Conservation (phyloP, 345 rosid species). For the Salix dunnii region DNA sequence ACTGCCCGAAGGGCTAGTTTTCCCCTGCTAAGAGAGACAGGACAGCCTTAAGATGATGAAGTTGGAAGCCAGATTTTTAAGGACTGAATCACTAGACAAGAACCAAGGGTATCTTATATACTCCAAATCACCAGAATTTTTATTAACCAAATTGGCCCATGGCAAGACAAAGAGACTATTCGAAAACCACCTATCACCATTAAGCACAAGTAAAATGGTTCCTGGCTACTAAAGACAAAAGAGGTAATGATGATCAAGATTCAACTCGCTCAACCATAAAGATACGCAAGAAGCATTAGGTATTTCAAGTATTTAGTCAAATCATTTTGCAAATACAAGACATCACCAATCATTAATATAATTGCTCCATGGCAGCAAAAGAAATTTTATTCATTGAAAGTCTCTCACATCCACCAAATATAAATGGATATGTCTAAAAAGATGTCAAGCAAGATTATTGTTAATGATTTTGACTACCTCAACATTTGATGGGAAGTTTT, state of each 20-base stretch:
- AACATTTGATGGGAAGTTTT: constrained; percentile 19
- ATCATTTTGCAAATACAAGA: neutral
- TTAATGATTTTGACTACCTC: constrained; percentile 44
- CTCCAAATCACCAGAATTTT: neutral
- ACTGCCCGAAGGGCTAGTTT: constrained; percentile 40
- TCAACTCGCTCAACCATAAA: neutral
- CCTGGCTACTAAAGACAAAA: neutral
- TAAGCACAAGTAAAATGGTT: neutral
- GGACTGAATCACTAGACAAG: neutral
- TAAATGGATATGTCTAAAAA: neutral
- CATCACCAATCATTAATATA: neutral
- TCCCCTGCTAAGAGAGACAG: constrained; percentile 40
- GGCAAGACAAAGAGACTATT: neutral
- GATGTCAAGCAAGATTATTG: neutral
- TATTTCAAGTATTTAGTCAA: neutral
- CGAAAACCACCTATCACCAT: neutral
- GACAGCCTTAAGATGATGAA: neutral
- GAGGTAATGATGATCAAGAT: neutral
- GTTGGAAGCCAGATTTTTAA: neutral
- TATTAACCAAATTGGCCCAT: neutral
- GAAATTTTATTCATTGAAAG: neutral
- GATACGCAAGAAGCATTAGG: neutral
- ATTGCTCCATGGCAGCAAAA: neutral
- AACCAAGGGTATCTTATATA: neutral
- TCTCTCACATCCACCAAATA: neutral